phyloP scores from a whole-genome alignment of 1,284 basidiomycete genomes.

The Flammula alnicola region DNA sequence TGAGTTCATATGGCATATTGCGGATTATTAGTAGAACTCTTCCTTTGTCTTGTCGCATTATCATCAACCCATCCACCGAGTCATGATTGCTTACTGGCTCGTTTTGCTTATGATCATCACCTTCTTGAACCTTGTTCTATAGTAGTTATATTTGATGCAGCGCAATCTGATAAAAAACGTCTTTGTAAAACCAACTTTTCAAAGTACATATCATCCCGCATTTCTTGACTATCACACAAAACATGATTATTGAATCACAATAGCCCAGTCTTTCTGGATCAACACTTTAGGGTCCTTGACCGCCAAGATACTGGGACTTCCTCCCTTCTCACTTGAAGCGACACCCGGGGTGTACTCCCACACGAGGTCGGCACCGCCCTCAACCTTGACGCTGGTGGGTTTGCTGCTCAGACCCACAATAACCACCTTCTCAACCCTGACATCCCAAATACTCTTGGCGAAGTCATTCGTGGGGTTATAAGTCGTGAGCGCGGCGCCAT shows the following conservation, averaged over 20 bases:
- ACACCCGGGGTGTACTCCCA: constrained; percentile 63
- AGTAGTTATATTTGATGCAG: constrained; percentile 15
- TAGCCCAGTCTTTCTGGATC: constrained; percentile 74
- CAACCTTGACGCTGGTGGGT: constrained; percentile 64
- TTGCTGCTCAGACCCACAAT: constrained; percentile 73
- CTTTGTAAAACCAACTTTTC: background rate
- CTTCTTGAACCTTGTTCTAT: constrained; percentile 8
- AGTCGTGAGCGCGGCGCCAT: constrained; percentile 50
- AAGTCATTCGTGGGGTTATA: constrained; percentile 68
- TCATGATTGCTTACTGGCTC: constrained; percentile 8
- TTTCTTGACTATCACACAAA: background rate
- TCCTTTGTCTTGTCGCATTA: constrained; percentile 10
- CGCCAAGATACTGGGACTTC: constrained; percentile 62
- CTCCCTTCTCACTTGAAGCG: constrained; percentile 57
- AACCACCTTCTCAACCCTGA: constrained; percentile 82
- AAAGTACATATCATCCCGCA: background rate
- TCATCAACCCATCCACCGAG: constrained; percentile 2
- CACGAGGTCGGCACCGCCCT: constrained; percentile 55
- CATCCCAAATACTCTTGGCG: constrained; percentile 66
- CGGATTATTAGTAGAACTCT: constrained; percentile 2
- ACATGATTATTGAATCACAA: constrained; percentile 44
- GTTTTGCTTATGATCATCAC: too few species aligned
- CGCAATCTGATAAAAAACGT: constrained; percentile 7
- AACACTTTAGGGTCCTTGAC: constrained; percentile 82
- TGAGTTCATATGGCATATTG: constrained; percentile 6